phyloP scores from a whole-genome alignment of 2,329 filamentous ascomycete genomes.

The Aspergillus carbonarius region DNA sequence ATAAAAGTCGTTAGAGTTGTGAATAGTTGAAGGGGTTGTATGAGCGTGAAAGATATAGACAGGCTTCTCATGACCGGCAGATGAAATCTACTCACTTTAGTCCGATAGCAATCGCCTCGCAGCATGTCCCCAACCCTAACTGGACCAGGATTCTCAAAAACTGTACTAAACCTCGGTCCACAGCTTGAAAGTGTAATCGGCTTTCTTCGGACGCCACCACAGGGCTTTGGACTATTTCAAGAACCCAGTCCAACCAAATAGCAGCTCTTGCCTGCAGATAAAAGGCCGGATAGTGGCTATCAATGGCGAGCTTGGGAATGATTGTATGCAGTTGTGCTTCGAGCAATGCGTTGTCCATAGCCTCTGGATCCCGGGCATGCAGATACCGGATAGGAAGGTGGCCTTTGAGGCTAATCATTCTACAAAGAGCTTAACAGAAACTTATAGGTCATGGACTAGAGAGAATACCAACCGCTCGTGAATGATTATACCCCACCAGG shows the following conservation, averaged over 20 bases:
- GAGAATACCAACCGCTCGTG: background rate
- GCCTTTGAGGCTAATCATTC: background rate
- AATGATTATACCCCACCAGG: background rate
- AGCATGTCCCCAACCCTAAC: background rate
- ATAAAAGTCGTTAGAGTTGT: background rate
- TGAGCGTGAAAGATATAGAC: background rate
- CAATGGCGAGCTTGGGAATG: background rate
- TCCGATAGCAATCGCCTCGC: background rate
- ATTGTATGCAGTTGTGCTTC: background rate
- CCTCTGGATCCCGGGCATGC: background rate
- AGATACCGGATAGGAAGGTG: background rate
- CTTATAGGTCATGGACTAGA: background rate
- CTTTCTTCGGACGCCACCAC: background rate
- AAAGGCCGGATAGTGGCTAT: background rate
- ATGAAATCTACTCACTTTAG: background rate
- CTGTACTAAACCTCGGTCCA: background rate
- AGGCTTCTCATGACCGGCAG: background rate
- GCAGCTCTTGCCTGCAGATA: background rate
- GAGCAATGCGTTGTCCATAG: background rate
- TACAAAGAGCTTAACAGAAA: background rate
- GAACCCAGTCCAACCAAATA: background rate
- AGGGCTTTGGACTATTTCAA: background rate
- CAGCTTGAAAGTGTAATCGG: background rate
- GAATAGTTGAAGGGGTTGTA: background rate
- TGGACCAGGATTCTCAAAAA: background rate